Base-by-base conservation (phyloP, 495 filamentous ascomycete species). In the Penicillium angulare region DNA sequence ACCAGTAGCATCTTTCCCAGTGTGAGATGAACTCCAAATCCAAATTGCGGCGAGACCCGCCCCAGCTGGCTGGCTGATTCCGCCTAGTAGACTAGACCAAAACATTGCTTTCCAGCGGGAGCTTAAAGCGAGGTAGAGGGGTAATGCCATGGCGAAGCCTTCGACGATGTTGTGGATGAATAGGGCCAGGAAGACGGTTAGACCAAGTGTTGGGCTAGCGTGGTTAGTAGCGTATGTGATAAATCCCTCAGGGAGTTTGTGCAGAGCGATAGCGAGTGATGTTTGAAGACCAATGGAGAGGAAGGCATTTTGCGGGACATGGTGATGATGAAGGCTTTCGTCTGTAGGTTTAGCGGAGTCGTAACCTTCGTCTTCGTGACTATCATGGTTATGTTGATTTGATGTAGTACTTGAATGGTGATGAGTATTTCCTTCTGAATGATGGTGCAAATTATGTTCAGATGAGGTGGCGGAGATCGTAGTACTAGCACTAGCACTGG, bases 181-280 rank as follows among this genome's bases (percentile, higher is more conserved):
- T 3, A 98, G 80, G 1, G 93, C 93, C 57, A 97, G 78, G 74
- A 98, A 98, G 27, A 98, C 88, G 29, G 89, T 84, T 60, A 95
- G 79, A 10, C 95, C 93, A 2, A 98, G 84, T 1, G 75, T 73
- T 0, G 93, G 90, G 60, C 87, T 96, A 24, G 90, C 95, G 54
- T 98, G 95, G 68, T 97, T 98, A 10, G 93, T 97, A 7, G 93
- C 92, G 66, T 93, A 98, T 23, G 95, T 98, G 49, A 98, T 97
- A 71, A 98, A 97, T 22, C 93, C 93, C 69, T 98, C 93, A 3
- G 95, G 93, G 16, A 97, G 85, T 65, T 98, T 98, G 73, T 98
- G 93, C 1, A 98, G 73, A 7, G 93, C 90, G 60, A 98, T 97
- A 35, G 93, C 95, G 42, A 96, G 83, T 7, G 87, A 88, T 0